A percentile compares a stretch with the other conserved stretches of the same genome.
phyloP scores from a whole-genome alignment of 1,284 basidiomycete species.

The Phellinidium pouzarii region DNA sequence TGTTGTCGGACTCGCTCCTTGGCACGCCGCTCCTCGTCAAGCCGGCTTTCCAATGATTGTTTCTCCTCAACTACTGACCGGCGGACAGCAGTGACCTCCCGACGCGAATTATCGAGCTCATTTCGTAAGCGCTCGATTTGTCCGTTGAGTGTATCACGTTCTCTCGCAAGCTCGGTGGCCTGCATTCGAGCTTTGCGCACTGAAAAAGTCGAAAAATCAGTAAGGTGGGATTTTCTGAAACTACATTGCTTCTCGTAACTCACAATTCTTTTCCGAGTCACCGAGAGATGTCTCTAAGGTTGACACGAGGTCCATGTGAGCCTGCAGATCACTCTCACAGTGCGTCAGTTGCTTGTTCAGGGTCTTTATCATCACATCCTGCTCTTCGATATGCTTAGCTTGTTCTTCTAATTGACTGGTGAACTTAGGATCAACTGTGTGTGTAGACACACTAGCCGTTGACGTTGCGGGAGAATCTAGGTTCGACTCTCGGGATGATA shows the following conservation, averaged over 20 bases:
- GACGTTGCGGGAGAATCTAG: conserved; percentile 66
- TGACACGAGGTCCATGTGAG: conserved; percentile 85
- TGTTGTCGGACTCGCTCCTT: conserved; percentile 80
- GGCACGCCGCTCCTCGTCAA: conserved; percentile 76
- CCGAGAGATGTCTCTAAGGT: conserved; percentile 78
- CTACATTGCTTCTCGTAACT: conserved; percentile 30
- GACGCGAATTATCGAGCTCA: conserved; percentile 69
- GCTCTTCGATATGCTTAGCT: conserved; percentile 70
- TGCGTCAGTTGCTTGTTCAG: conserved; percentile 88
- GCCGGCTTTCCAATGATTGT: conserved; percentile 68
- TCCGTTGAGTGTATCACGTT: conserved; percentile 65
- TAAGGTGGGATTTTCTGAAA: conserved; percentile 13
- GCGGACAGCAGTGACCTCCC: conserved; percentile 71
- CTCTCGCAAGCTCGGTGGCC: conserved; percentile 77
- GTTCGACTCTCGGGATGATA: conserved; percentile 55
- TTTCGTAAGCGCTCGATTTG: conserved; percentile 60
- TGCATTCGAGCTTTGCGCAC: conserved; percentile 89
- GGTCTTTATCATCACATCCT: conserved; percentile 86
- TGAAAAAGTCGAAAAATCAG: conserved; percentile 30
- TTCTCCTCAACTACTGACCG: conserved; percentile 80
- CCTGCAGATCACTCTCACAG: conserved; percentile 85
- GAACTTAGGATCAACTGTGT: conserved; percentile 47
- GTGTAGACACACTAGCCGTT: conserved; percentile 36
- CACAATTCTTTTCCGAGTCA: conserved; percentile 86
- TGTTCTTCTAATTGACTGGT: conserved; percentile 63